Conservation (phyloP, 2,329 filamentous ascomycete genomes). For the Xylariaceae sp. region DNA sequence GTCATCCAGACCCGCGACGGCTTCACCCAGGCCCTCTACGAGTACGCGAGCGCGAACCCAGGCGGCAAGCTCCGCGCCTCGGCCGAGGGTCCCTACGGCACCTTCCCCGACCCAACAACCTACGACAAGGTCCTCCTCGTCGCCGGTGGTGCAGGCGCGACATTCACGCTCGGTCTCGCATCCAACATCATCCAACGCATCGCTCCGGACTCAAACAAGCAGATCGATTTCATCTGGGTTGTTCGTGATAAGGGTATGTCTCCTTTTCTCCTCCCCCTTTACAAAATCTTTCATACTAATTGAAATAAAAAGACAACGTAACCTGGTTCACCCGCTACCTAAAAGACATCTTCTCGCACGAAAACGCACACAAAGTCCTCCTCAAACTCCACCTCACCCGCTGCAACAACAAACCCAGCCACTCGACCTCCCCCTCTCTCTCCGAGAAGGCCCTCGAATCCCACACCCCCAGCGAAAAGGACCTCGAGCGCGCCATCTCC, state of each 20-base stretch:
- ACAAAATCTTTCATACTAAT: neutral
- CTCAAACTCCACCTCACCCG: slow-evolving; percentile 38
- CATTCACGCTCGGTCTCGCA: slow-evolving; percentile 50
- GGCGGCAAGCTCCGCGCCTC: slow-evolving; percentile 46
- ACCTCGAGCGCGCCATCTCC: slow-evolving; percentile 17
- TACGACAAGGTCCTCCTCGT: slow-evolving; percentile 55
- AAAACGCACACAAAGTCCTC: slow-evolving; percentile 36
- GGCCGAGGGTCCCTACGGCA: slow-evolving; percentile 56
- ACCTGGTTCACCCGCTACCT: slow-evolving; percentile 39
- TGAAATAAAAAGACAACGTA: slow-evolving; percentile 33
- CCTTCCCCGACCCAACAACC: slow-evolving; percentile 45
- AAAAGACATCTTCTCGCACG: slow-evolving; percentile 35
- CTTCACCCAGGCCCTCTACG: slow-evolving; percentile 53
- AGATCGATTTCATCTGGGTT: slow-evolving; percentile 46
- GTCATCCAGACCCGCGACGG: slow-evolving; percentile 54
- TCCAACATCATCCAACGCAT: slow-evolving; percentile 42
- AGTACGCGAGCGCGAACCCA: slow-evolving; percentile 45
- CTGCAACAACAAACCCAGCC: neutral
- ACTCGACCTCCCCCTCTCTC: neutral
- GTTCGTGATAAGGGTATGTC: slow-evolving; percentile 42
- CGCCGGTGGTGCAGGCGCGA: slow-evolving; percentile 57
- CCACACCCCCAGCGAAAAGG: slow-evolving; percentile 7
- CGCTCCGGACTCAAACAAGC: slow-evolving; percentile 33
- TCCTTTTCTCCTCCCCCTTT: neutral
- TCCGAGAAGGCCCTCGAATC: neutral